These are phyloP conservation scores for Mucor plumbeus DNA, from an alignment of 371 early-diverging fungal genomes.

Conservation along the genomic window DNA sequence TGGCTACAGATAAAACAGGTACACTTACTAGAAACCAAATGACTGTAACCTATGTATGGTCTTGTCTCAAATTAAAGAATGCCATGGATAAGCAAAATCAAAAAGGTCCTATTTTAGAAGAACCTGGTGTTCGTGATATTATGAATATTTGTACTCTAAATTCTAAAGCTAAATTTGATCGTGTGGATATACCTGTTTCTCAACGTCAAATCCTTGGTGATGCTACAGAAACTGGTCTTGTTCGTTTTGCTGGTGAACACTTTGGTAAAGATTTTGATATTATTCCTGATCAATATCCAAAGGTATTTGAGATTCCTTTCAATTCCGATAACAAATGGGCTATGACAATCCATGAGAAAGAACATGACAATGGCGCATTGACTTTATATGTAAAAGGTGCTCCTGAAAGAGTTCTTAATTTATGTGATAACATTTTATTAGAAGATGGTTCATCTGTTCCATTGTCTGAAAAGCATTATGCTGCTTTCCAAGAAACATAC, in stretches of 20 bases:
- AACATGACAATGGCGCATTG: conserved; percentile 69
- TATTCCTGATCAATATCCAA: conserved; percentile 68
- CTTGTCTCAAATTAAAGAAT: conserved; percentile 66
- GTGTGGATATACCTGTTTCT: conserved; percentile 74
- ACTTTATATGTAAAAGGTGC: conserved; percentile 93
- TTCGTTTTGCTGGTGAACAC: conserved; percentile 77
- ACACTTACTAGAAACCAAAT: conserved; percentile 96
- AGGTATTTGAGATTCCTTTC: conserved; percentile 96
- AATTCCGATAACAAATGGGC: conserved; percentile 96
- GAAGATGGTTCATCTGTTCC: conserved; percentile 34
- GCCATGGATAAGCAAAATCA: conserved; percentile 46
- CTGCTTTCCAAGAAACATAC: conserved; percentile 75
- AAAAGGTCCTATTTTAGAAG: conserved; percentile 18
- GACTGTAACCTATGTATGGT: conserved; percentile 92
- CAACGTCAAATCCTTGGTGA: conserved; percentile 75
- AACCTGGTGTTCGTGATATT: conserved; percentile 72
- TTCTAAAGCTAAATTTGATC: conserved; percentile 86
- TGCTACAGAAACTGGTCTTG: conserved; percentile 92
- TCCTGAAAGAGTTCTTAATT: conserved; percentile 86
- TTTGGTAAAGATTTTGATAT: conserved; percentile 68
- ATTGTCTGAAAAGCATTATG: conserved; percentile 64
- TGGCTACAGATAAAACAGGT: conserved; percentile 97
- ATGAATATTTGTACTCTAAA: conserved; percentile 77
- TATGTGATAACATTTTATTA: conserved; percentile 74
- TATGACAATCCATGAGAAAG: conserved; percentile 80